These are phyloP conservation scores for Fusarium drepaniforme DNA, from an alignment of 2,329 filamentous ascomycete species.

Conservation along the genomic window DNA sequence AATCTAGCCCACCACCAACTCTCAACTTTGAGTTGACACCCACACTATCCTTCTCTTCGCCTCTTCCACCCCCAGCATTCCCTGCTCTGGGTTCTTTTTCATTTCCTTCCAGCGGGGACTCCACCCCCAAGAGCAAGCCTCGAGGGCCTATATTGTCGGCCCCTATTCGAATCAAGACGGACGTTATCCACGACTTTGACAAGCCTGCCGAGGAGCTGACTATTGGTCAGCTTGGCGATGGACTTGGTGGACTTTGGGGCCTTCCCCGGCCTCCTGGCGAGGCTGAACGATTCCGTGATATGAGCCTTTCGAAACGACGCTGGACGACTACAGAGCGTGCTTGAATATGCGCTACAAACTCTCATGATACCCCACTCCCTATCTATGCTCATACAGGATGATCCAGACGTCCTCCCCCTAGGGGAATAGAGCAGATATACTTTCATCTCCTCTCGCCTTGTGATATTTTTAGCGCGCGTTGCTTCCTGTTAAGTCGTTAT, in stretches of 20 bases:
- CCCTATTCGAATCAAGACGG: constrained; percentile 52
- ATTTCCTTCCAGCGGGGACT: constrained; percentile 30
- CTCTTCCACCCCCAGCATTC: constrained; percentile 37
- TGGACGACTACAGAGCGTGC: constrained; percentile 68
- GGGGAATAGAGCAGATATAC: constrained; percentile 13
- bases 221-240: constrained; percentile 52
- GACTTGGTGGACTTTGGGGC: constrained; percentile 59
- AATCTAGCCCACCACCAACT: constrained; percentile 18
- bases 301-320: constrained; percentile 61
- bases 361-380: constrained; percentile 15
- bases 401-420: constrained; percentile 15
- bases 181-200: constrained; percentile 43
- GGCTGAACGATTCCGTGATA: constrained; percentile 60
- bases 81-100: constrained; percentile 37
- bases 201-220: constrained; percentile 48
- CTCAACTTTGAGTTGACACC: constrained; percentile 36
- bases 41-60: constrained; percentile 30
- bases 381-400: constrained; percentile 18
- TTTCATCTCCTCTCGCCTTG: constrained; percentile 22
- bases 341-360: constrained; percentile 14
- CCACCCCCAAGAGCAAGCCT: constrained; percentile 34
- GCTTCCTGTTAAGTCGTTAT: constrained; percentile 32
- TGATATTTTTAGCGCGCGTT: constrained; percentile 41
- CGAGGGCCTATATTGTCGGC: constrained; percentile 48
- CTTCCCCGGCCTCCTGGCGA: constrained; percentile 57